Percentiles rank a stretch among this genome's conserved stretches.
phyloP scores from a whole-genome alignment of 2,329 filamentous ascomycete species.

The Microdochium paspali region DNA sequence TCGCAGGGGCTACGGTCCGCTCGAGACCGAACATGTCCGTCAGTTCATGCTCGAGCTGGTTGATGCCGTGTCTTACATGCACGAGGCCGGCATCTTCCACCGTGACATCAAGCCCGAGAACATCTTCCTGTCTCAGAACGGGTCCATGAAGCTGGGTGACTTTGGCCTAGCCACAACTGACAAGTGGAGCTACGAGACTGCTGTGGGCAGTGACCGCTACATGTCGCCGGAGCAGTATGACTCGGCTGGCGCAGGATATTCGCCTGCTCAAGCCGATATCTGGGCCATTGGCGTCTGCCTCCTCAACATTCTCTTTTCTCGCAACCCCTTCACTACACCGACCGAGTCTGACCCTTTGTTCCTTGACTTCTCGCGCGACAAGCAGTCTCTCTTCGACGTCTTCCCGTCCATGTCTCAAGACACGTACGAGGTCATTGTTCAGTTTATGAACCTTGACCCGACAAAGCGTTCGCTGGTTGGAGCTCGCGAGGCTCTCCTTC shows the following conservation, averaged over 20 bases:
- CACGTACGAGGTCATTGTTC: constrained; percentile 85
- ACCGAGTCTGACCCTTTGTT: constrained; percentile 88
- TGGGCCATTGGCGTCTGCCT: constrained; percentile 97
- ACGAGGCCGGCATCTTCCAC: constrained; percentile 85
- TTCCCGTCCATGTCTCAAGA: constrained; percentile 99
- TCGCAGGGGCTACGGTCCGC: constrained; percentile 73
- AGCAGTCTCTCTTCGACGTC: constrained; percentile 93
- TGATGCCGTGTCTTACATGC: constrained; percentile 81
- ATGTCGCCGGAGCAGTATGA: constrained; percentile 99
- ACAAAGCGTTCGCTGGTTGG: constrained; percentile 74
- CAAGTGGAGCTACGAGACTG: constrained; percentile 83
- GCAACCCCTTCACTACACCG: constrained; percentile 90
- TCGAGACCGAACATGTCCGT: constrained; percentile 93
- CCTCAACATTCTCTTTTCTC: constrained; percentile 91
- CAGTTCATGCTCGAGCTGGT: constrained; percentile 95
- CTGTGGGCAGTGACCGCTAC: constrained; percentile 94
- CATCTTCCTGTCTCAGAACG: constrained; percentile 83
- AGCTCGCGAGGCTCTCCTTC: constrained; percentile 67
- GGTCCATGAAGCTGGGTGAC: constrained; percentile 91
- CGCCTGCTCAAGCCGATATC: constrained; percentile 84
- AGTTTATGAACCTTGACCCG: constrained; percentile 88
- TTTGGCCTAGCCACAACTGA: constrained; percentile 89
- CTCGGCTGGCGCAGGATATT: constrained; percentile 78
- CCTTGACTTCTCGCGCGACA: constrained; percentile 85
- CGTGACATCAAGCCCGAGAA: constrained; percentile 99